Percentiles rank a stretch among this genome's conserved stretches.
Evolutionary conservation across 176 grass and related monocot species (phyloP).

Genomic region (Cocos nucifera): DNA sequence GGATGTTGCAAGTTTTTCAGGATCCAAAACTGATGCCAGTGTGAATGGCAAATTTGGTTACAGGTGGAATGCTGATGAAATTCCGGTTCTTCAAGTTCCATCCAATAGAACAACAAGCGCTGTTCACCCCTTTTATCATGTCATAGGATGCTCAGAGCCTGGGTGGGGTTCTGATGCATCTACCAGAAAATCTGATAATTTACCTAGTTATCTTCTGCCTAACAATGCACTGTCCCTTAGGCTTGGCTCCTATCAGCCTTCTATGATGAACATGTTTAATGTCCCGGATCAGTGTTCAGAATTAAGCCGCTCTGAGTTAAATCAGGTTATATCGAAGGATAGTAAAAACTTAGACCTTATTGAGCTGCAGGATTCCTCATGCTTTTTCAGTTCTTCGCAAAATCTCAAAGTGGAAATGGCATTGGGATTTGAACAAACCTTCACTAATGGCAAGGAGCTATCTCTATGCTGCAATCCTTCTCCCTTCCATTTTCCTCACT

Average conservation of each 20-base stretch:
- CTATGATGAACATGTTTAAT: background rate
- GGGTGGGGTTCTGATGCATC: no score
- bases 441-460: background rate
- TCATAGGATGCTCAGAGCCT: background rate
- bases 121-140: conserved; percentile 5
- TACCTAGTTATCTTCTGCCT: no score
- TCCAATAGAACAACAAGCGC: background rate
- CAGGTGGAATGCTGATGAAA: no score
- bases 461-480: background rate
- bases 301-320: background rate
- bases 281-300: background rate
- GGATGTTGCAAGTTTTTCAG: no score
- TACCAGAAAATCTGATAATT: no score
- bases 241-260: background rate
- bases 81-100: background rate
- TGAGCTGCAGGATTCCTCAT: no score
- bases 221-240: no score
- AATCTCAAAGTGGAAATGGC: background rate
- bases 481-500: background rate
- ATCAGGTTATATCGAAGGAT: conserved; percentile 2
- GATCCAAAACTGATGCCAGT: no score
- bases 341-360: background rate
- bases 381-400: no score
- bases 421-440: background rate
- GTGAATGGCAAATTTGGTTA: no score